phyloP scores from a whole-genome alignment of 306 rosid genomes.

The Vigna hirtella region DNA sequence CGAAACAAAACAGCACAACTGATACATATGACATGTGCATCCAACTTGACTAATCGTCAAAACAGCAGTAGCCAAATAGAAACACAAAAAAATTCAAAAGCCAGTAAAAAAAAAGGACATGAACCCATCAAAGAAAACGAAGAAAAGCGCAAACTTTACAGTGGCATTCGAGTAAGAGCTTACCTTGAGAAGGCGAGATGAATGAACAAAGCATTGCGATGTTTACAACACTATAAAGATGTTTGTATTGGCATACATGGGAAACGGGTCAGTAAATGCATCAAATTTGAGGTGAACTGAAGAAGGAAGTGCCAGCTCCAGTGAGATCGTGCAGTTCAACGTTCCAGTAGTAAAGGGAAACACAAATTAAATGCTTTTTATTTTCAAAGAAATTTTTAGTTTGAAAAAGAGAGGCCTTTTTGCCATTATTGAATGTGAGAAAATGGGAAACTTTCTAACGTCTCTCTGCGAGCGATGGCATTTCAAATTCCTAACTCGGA shows the following conservation, averaged over 20 bases:
- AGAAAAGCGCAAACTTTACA: slow-evolving; percentile 9
- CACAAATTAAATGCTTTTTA: slow-evolving; percentile 15
- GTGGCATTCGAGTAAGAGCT: slow-evolving; percentile 33
- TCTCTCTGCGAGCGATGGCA: slow-evolving; percentile 55
- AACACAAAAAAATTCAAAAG: background rate
- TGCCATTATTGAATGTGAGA: slow-evolving; percentile 26
- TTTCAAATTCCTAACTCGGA: slow-evolving; percentile 67
- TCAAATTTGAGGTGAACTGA: background rate
- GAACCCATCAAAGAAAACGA: slow-evolving; percentile 4
- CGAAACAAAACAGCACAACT: slow-evolving; percentile 9
- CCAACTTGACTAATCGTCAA: slow-evolving; percentile 17
- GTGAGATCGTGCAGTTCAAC: slow-evolving; percentile 23
- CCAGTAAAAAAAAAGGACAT: background rate
- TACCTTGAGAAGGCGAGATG: slow-evolving; percentile 32
- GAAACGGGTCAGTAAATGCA: slow-evolving; percentile 6
- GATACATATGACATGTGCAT: background rate
- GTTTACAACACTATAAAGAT: background rate
- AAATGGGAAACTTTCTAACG: slow-evolving; percentile 54
- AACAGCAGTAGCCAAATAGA: background rate
- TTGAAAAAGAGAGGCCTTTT: background rate
- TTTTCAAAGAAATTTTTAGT: background rate
- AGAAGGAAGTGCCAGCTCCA: slow-evolving; percentile 8
- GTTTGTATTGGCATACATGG: background rate
- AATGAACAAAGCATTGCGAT: slow-evolving; percentile 41
- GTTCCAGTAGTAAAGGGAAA: slow-evolving; percentile 1